These are phyloP conservation scores for Sclerotinia borealis DNA, from an alignment of 2,329 filamentous ascomycete genomes.

Conservation along the genomic window DNA sequence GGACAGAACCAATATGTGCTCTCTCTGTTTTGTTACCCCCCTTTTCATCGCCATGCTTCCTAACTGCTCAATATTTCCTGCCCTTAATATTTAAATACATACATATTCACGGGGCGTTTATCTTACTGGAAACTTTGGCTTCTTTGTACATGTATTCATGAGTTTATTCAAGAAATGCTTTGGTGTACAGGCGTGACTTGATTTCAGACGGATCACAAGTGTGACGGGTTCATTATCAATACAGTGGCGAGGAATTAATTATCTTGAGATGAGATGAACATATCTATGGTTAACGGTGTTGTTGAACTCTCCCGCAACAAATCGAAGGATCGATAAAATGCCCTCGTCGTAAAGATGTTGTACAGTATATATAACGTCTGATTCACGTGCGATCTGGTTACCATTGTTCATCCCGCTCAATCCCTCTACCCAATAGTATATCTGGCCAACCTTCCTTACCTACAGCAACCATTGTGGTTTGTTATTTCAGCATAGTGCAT, in stretches of 20 bases:
- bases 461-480: not conserved
- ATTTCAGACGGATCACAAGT: not conserved
- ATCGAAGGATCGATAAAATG: no score
- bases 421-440: not conserved
- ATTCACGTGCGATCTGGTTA: not conserved
- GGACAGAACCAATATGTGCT: not conserved
- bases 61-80: no score
- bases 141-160: not conserved
- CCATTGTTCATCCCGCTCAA: not conserved
- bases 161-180: not conserved
- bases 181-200: not conserved
- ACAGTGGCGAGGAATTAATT: not conserved
- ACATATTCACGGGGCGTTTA: no score
- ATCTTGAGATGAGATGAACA: not conserved
- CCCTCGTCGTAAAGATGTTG: not conserved
- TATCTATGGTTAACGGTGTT: no score
- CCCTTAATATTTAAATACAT: no score
- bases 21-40: not conserved
- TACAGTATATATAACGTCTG: not conserved
- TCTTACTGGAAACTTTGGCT: not conserved
- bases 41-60: not conserved
- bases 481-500: no score
- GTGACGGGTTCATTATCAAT: not conserved
- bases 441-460: not conserved
- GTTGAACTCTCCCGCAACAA: no score